Conservation (phyloP, 768 basidiomycete species). For the Mycena belliarum region DNA sequence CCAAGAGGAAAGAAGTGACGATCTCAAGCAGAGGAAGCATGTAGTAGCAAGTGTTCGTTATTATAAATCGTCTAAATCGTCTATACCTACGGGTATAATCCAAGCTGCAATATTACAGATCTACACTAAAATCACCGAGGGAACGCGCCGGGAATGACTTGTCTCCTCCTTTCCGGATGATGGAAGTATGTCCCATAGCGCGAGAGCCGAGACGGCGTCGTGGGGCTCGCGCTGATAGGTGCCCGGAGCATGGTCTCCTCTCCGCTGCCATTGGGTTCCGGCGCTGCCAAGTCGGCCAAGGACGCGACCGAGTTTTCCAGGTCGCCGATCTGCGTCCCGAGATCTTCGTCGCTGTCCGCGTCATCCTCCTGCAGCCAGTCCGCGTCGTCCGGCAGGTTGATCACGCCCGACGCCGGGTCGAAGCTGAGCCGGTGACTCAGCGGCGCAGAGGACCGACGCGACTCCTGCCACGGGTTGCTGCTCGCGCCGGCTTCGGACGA, state of each 20-base stretch:
- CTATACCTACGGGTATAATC: conserved; percentile 6
- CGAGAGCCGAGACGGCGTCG: conserved; percentile 44
- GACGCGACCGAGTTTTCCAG: conserved; percentile 31
- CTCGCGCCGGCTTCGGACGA: conserved; percentile 27
- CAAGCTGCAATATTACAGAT: not conserved
- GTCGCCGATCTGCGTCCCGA: conserved; percentile 34
- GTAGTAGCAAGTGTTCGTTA: conserved; percentile 5
- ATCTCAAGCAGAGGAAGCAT: not conserved
- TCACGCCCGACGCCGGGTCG: conserved; percentile 85
- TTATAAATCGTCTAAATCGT: conserved; percentile 14
- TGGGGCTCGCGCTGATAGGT: conserved; percentile 21
- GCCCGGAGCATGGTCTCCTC: conserved; percentile 22
- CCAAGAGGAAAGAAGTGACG: no score
- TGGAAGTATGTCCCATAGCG: conserved; percentile 83
- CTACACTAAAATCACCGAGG: conserved; percentile 23
- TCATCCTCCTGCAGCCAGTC: conserved; percentile 60
- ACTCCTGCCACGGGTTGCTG: conserved; percentile 73
- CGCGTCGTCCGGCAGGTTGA: conserved; percentile 73
- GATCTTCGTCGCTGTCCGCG: conserved; percentile 52
- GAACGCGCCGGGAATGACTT: conserved; percentile 64
- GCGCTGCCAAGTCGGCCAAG: conserved; percentile 17
- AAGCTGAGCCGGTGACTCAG: conserved; percentile 73
- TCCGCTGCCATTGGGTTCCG: conserved; percentile 20
- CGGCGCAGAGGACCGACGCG: conserved; percentile 33
- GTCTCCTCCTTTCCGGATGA: conserved; percentile 73